Base-by-base conservation (phyloP, 2,329 filamentous ascomycete genomes). In the Alternaria novae-zelandiae region DNA sequence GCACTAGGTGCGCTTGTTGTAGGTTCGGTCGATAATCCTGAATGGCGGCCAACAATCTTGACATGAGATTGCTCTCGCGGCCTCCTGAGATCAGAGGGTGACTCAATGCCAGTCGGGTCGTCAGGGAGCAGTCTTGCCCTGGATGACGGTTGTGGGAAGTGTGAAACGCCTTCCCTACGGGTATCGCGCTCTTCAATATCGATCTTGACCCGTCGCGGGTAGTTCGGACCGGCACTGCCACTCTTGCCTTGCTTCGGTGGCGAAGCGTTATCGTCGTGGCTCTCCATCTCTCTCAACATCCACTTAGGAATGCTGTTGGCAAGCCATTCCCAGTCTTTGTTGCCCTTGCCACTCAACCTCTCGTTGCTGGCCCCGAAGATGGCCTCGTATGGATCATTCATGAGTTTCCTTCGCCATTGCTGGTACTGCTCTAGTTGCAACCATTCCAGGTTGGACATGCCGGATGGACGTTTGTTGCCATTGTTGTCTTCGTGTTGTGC, bases 331-430 rank as follows among this genome's bases (percentile, higher is more conserved):
- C 73, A 74, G n/a, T 74, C 70, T 47, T 66, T 73, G 57, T 74
- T 51, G 5, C 76, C 76, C 59, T 73, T 74, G 25, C 76, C 77
- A 57, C 36, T 71, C 28, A 79, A 59, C 74, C 77, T 76, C 17
- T 74, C 70, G 57, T 80, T 74, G 47, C 78, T 79, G 3, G 79
- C 79, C 3, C 82, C 82, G 58, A 83, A 83, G 30, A 83, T 68
- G 9, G 79, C 76, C 56, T 78, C 74, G 57, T 84, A 83, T 11
- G 82, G 82, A 57, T 83, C 79, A 17, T 78, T 70, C 43, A 80
- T 74, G 32, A 83, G 54, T 25, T 67, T 63, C 64, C 65, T 70
- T 61, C 68, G 74, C 76, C 74, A 78, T n/a, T 58, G 67, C 20
- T 66, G 64, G 30, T 74, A 73, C 32, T 75, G 70, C 44, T 73